Conservation (phyloP, 2,329 filamentous ascomycete genomes). For the Apiospora kogelbergensis region DNA sequence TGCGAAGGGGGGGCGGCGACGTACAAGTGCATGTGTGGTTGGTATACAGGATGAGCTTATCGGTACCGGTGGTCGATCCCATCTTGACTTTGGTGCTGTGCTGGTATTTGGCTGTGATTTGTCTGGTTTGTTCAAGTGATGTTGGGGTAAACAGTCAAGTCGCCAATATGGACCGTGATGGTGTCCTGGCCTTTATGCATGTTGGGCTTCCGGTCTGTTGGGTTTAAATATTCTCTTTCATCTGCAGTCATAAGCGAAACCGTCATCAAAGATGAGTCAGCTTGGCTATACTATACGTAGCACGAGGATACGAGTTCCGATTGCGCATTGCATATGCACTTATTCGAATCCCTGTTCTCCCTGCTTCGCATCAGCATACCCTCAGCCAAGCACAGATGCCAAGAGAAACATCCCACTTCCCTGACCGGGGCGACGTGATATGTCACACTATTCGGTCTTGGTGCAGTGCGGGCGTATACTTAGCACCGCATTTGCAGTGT, state of each 20-base stretch:
- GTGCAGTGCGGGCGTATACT: not conserved
- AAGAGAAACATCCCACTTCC: not conserved
- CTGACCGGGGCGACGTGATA: not conserved
- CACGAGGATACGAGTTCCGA: not conserved
- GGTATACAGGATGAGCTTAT: slow-evolving; percentile 16
- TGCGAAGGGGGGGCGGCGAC: not conserved
- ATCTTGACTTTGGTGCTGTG: not conserved
- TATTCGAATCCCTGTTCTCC: not conserved
- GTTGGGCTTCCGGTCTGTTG: not conserved
- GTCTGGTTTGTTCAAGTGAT: not conserved
- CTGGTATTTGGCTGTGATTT: not conserved
- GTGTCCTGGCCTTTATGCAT: not conserved
- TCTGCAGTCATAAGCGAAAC: not conserved
- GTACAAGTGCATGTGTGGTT: slow-evolving; percentile 18
- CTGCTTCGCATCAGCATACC: not conserved
- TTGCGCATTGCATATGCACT: slow-evolving; percentile 1
- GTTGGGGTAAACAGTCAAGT: not conserved
- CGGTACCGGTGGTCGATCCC: not conserved
- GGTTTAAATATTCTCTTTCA: not conserved
- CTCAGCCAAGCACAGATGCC: not conserved
- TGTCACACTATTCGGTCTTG: not conserved
- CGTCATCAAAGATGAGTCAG: not conserved
- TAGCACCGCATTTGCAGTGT: not conserved
- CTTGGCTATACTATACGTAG: not conserved
- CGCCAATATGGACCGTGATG: not conserved